A percentile compares a stretch with the other conserved stretches of the same genome.
phyloP scores from a whole-genome alignment of 2,329 filamentous ascomycete genomes.

The Tolypocladium tundrense region DNA sequence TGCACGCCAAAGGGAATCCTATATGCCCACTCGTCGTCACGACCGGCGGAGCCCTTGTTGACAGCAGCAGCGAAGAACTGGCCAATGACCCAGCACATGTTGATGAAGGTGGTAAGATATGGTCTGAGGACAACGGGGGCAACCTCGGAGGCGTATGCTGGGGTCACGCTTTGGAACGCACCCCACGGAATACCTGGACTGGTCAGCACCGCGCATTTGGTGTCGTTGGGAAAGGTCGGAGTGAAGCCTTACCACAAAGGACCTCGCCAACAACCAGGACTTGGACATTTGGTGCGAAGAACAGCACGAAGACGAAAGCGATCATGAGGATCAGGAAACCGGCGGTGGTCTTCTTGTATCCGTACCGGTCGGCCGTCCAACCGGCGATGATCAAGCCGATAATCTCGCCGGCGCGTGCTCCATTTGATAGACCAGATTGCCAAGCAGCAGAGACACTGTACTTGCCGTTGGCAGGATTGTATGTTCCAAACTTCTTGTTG shows the following conservation, averaged over 20 bases:
- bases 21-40: slow-evolving; percentile 35
- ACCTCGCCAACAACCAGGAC: slow-evolving; percentile 39
- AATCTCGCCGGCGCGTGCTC: slow-evolving; percentile 42
- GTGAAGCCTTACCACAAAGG: slow-evolving; percentile 19
- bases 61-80: slow-evolving; percentile 41
- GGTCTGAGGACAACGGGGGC: slow-evolving; percentile 36
- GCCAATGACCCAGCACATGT: slow-evolving; percentile 47
- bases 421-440: slow-evolving; percentile 47
- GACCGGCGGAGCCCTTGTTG: slow-evolving; percentile 28
- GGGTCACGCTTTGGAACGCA: slow-evolving; percentile 39
- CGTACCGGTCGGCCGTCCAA: slow-evolving; percentile 37
- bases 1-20: slow-evolving; percentile 40
- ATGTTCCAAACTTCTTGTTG: slow-evolving; percentile 34
- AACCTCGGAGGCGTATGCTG: slow-evolving; percentile 44
- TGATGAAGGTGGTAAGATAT: slow-evolving; percentile 44
- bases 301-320: slow-evolving; percentile 40
- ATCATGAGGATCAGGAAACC: slow-evolving; percentile 34
- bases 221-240: neutral
- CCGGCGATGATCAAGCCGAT: slow-evolving; percentile 45
- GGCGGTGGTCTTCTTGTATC: slow-evolving; percentile 40
- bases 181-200: slow-evolving; percentile 39
- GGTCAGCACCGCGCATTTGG: neutral
- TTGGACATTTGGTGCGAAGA: slow-evolving; percentile 38
- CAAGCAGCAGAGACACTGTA: slow-evolving; percentile 43
- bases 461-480: slow-evolving; percentile 19